Evolutionary conservation across 345 rosid genomes (phyloP).

Genomic region (Eucalyptus brandiana): DNA sequence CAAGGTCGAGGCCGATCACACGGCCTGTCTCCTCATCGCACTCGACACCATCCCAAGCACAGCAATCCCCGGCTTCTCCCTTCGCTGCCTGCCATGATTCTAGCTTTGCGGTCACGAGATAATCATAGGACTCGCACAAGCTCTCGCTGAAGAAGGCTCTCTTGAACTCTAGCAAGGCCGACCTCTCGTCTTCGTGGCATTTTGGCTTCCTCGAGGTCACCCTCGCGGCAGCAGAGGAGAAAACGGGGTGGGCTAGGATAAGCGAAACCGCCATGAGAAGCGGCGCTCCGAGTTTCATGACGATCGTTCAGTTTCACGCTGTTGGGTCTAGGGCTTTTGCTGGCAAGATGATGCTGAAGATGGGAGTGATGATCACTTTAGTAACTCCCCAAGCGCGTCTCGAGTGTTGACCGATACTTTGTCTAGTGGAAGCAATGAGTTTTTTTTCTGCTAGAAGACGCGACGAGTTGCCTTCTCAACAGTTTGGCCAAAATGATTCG

Average conservation of each 20-base stretch:
- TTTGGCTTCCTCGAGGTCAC: not conserved
- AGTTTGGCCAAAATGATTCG: not conserved
- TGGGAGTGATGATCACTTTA: not conserved
- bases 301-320: not conserved
- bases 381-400: not conserved
- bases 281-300: not conserved
- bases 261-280: not conserved
- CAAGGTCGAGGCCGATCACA: conserved; percentile 1
- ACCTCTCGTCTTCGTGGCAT: not conserved
- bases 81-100: not conserved
- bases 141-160: not conserved
- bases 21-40: not conserved
- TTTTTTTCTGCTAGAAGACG: too few relatives aligned
- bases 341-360: not conserved
- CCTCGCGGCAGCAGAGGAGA: not conserved
- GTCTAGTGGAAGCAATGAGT: too few relatives aligned
- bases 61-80: not conserved
- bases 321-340: not conserved
- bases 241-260: not conserved
- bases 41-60: not conserved
- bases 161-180: not conserved
- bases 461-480: not conserved
- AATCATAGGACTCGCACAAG: not conserved
- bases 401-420: not conserved
- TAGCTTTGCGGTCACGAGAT: not conserved